Evolutionary conservation across 208 protist genomes (phyloP), one percentile per base, ranked within the genome.

Genomic region (Leishmania braziliensis): DNA sequence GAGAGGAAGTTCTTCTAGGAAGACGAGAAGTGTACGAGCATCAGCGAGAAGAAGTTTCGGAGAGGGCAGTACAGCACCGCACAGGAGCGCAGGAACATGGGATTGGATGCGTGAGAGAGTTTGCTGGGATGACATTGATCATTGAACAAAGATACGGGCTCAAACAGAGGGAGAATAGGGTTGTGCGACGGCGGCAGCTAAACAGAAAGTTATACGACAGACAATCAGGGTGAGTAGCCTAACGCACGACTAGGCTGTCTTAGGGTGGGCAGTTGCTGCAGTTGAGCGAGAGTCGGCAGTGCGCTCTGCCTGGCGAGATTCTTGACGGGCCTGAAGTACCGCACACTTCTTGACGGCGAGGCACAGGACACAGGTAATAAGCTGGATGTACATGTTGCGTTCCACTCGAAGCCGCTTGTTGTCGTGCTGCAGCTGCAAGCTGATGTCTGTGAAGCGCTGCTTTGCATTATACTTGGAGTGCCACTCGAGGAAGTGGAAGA

Each of bases 381-480:
- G 84, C 48, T 95, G 91, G 65, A 95, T 92, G 83, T 95, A 95
- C 79, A 95, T 89, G 75, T 95, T 95, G 29, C 91, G 85, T 63
- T 95, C 91, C 51, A 89, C 36, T 0, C 91, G 81, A 68, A 90
- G 80, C 26, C 90, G 87, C 75, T 86, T 95, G 51, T 82, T 87
- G 56, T 95, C 91, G 85, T 91, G 84, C 70, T 95, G 89, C 26
- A 95, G 82, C 73, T 88, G 82, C 9, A 92, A 73, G 77, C 89
- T 91, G 70, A 95, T 83, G 58, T 95, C 91, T 0, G 85, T 75
- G 81, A 92, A 90, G 39, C 68, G 54, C 56, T 85, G 80, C 51
- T 89, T 91, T 5, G 62, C 74, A n/a, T 58, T 48, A 66, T 88
- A 94, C 75, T 84, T 90, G 71, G 84, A 83, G 20, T 89, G 86